Evolutionary conservation across 495 filamentous ascomycete genomes (phyloP).

Genomic region (Rhypophila decipiens): DNA sequence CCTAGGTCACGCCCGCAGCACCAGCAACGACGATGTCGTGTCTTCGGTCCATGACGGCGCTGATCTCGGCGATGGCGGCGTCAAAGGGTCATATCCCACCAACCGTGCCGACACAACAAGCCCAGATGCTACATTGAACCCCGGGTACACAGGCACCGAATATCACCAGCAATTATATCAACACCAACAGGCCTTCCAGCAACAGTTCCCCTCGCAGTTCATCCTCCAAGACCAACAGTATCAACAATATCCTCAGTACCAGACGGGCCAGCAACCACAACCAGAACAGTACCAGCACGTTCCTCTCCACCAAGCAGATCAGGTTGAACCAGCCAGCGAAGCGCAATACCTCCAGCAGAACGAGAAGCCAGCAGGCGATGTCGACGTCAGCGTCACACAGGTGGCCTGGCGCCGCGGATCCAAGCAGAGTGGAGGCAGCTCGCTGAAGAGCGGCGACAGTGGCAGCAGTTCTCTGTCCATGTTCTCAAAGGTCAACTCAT

Average conservation of each 20-base stretch:
- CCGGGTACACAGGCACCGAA: not conserved
- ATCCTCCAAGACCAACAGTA: not conserved
- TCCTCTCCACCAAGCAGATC: no score
- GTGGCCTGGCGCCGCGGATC: no score
- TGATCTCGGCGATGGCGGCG: not conserved
- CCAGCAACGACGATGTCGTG: constrained; percentile 1
- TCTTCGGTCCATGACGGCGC: not conserved
- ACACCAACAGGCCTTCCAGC: not conserved
- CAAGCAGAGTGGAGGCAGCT: no score
- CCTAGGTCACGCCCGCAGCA: not conserved
- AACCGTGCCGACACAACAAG: constrained; percentile 2
- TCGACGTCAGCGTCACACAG: not conserved
- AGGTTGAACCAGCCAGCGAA: no score
- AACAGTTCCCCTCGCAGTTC: not conserved
- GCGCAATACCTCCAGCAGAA: no score
- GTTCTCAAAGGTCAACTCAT: constrained; percentile 9
- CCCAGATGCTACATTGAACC: no score
- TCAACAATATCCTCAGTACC: not conserved
- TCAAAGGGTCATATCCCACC: not conserved
- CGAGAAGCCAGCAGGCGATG: not conserved
- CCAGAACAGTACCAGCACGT: not conserved
- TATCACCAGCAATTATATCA: not conserved
- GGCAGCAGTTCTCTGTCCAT: no score
- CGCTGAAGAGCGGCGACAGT: no score
- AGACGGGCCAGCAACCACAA: not conserved